Evolutionary conservation across 768 basidiomycete species (phyloP).

Genomic region (Lenzites betulinus): DNA sequence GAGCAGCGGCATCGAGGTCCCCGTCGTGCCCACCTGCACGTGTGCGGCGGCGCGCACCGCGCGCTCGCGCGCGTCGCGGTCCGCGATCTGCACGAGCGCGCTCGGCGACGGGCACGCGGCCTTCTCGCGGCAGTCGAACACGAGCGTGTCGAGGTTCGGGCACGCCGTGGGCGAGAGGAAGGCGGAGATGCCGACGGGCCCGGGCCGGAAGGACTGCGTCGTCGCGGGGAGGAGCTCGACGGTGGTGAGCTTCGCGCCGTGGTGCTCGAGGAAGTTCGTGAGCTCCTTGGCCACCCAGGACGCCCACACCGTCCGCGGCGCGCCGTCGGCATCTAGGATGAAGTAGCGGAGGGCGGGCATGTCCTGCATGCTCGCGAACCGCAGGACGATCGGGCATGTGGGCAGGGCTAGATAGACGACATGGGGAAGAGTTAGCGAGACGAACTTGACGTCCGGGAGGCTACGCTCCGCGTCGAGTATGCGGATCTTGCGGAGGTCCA

Average conservation of each 20-base stretch:
- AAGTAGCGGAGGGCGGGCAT: conserved; percentile 48
- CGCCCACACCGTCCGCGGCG: conserved; percentile 9
- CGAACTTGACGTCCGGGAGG: conserved; percentile 21
- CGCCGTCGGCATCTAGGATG: conserved; percentile 36
- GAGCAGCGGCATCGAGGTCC: conserved; percentile 13
- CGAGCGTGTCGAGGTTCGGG: conserved; percentile 47
- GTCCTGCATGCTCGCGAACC: conserved; percentile 39
- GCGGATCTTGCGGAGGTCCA: conserved; percentile 48
- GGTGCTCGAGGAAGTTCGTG: conserved; percentile 41
- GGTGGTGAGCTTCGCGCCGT: conserved; percentile 42
- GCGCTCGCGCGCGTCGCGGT: conserved; percentile 3
- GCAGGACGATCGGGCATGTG: conserved; percentile 39
- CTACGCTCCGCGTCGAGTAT: conserved; percentile 24
- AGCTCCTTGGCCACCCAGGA: conserved; percentile 26
- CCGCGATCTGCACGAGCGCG: conserved; percentile 18
- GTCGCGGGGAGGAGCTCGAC: conserved; percentile 42
- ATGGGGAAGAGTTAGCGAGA: conserved; percentile 37
- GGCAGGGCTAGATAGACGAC: conserved; percentile 48
- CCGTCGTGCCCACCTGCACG: neutral
- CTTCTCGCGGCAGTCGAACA: conserved; percentile 35
- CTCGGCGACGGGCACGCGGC: conserved; percentile 10
- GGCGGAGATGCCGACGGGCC: conserved; percentile 41
- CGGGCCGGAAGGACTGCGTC: conserved; percentile 25
- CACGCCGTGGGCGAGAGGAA: conserved; percentile 47
- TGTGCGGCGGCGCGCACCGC: conserved; percentile 2